These are phyloP conservation scores for Murraya koenigii DNA, from an alignment of 345 rosid genomes.

Conservation along the genomic window DNA sequence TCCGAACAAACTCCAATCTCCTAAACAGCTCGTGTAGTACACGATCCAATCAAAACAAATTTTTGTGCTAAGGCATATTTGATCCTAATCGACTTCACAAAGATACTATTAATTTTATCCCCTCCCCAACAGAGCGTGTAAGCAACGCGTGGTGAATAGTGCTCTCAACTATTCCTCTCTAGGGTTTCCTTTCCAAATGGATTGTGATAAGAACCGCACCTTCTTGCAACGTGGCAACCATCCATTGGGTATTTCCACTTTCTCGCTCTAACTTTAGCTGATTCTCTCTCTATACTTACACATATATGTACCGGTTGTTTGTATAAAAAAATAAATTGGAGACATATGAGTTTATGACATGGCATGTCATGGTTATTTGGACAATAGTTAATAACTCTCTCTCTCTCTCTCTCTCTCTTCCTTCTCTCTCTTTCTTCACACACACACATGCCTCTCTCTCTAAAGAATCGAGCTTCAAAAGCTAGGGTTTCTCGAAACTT, in stretches of 20 bases:
- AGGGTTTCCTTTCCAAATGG: conserved; percentile 59
- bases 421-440: conserved; percentile 23
- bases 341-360: conserved; percentile 38
- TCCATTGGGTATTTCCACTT: conserved; percentile 17
- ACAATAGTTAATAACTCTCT: conserved; percentile 30
- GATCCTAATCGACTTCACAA: conserved; percentile 12
- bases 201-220: conserved; percentile 69
- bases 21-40: accelerated
- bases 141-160: conserved; percentile 31
- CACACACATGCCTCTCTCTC: conserved; percentile 24
- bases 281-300: conserved; percentile 18
- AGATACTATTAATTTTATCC: not conserved
- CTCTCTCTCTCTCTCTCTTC: conserved; percentile 11
- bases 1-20: conserved; percentile 19
- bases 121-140: conserved; percentile 28
- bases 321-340: conserved; percentile 16
- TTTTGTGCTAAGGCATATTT: conserved; percentile 35
- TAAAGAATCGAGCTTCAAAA: conserved; percentile 35
- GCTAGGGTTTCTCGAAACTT: conserved; percentile 57
- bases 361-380: conserved; percentile 47
- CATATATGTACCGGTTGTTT: not conserved
- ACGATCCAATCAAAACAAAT: conserved; percentile 25
- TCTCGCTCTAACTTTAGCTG: conserved; percentile 22
- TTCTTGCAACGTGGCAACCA: conserved; percentile 32
- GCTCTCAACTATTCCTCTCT: conserved; percentile 24